Conservation (phyloP, 805 yeast species). For the Starmerella bombi region DNA sequence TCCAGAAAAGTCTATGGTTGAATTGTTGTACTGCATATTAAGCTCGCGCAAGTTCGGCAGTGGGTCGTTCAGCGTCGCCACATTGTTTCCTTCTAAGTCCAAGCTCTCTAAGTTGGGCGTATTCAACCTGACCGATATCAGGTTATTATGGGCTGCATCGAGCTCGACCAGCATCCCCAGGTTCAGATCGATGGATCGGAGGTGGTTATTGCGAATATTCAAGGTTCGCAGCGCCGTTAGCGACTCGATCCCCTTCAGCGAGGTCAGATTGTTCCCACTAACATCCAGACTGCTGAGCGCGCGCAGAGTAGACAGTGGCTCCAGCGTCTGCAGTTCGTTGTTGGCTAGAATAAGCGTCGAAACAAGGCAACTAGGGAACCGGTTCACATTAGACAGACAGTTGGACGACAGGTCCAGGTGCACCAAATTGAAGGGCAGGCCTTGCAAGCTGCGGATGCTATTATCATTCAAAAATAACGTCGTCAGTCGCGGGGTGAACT, state of each 20-base stretch:
- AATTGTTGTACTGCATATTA: slow-evolving; percentile 14
- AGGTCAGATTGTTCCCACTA: slow-evolving; percentile 15
- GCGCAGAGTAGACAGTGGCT: slow-evolving; percentile 15
- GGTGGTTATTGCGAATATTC: slow-evolving; percentile 16
- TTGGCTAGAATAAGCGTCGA: slow-evolving; percentile 17
- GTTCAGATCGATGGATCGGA: slow-evolving; percentile 12
- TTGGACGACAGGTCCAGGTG: slow-evolving; percentile 17
- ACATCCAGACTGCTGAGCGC: slow-evolving; percentile 19
- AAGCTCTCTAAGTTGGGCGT: slow-evolving; percentile 19
- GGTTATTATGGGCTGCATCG: slow-evolving; percentile 17
- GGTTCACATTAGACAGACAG: slow-evolving; percentile 10
- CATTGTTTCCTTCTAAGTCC: slow-evolving; percentile 13
- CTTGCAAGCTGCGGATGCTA: slow-evolving; percentile 15
- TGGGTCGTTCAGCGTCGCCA: slow-evolving; percentile 13
- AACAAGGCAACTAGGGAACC: slow-evolving; percentile 17
- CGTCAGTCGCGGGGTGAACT: slow-evolving; percentile 16
- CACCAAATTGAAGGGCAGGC: slow-evolving; percentile 18
- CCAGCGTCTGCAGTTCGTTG: slow-evolving; percentile 17
- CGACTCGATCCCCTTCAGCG: slow-evolving; percentile 16
- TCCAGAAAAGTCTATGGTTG: slow-evolving; percentile 17
- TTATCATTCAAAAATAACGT: slow-evolving; percentile 15
- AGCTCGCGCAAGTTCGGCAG: slow-evolving; percentile 16
- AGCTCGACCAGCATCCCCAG: slow-evolving; percentile 17
- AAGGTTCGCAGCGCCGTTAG: slow-evolving; percentile 18
- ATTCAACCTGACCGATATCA: slow-evolving; percentile 13